Evolutionary conservation across 2,329 filamentous ascomycete species (phyloP).

Genomic region (Neurospora sp.): DNA sequence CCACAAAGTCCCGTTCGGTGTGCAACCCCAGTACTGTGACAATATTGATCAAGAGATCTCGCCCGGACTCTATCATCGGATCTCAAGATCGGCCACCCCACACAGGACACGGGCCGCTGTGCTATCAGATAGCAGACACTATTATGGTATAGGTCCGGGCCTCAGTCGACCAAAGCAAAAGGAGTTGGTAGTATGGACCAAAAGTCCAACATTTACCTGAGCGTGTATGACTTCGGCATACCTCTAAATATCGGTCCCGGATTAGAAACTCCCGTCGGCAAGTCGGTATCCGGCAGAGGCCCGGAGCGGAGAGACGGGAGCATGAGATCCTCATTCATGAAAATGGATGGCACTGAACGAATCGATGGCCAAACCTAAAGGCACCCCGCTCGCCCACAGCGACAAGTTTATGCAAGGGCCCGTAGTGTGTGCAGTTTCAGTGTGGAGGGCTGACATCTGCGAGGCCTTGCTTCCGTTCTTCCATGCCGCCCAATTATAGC

Average conservation of each 20-base stretch:
- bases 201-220: no score
- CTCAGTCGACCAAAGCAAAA: no score
- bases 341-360: background rate
- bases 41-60: background rate
- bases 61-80: background rate
- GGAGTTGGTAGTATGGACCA: no score
- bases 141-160: no score
- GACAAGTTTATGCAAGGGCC: conserved; percentile 3
- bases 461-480: background rate
- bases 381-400: background rate
- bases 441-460: conserved; percentile 6
- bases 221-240: background rate
- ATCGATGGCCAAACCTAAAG: background rate
- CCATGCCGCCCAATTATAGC: background rate
- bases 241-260: background rate
- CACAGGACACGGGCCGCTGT: background rate
- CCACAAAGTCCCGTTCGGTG: background rate
- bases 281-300: background rate
- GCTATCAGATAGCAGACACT: background rate
- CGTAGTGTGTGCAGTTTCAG: background rate
- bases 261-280: background rate
- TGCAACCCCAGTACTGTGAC: background rate
- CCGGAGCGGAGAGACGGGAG: background rate
- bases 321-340: background rate
- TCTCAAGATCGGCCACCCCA: background rate